Evolutionary conservation across 176 grass and related monocot genomes (phyloP), one percentile per base, ranked within the genome.

Genomic region (Chrysopogon serrulatus): DNA sequence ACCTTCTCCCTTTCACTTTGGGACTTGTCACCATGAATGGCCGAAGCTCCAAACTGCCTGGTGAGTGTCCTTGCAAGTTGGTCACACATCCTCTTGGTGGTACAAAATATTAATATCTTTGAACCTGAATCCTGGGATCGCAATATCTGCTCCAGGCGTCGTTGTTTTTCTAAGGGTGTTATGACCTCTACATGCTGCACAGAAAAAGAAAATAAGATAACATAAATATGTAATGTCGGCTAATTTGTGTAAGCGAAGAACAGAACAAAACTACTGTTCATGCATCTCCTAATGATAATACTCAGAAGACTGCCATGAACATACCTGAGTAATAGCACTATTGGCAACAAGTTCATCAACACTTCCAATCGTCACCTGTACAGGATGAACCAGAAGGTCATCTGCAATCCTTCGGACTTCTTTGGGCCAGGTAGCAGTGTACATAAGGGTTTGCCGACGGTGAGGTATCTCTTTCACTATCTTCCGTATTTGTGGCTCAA

Each of bases 381-480:
- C 73, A 99, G 93, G 93, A 82, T 85, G 80, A 81, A 89, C 87
- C 81, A 99, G 93, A 82, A 99, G 83, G 85, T 99, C 96, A 18
- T 85, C 83, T 73, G 96, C 96, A 88, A 99, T 99, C 68, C 81
- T 90, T 69, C 91, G 70, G 12, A 99, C 96, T 83, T 99, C 96
- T 77, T 99, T 99, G 13, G 96, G 96, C 96, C 96, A 99, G 32
- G 96, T 96, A 83, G 96, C 96, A 82, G 96, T 99, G 60, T 94
- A 99, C 96, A 99, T 99, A 79, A 99, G 93, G n/a, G 96, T 99
- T 85, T 99, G 96, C 23, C 91, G 87, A 80, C 78, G 57, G 73
- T 81, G 80, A 77, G 96, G 93, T 87, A 99, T 86, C 28, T 87
- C 91, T 78, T 92, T 94, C 75, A 99, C 92, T 79, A 99, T 99